Base-by-base conservation (phyloP, 2,329 filamentous ascomycete species). In the Drechslerella coelobrocha region DNA sequence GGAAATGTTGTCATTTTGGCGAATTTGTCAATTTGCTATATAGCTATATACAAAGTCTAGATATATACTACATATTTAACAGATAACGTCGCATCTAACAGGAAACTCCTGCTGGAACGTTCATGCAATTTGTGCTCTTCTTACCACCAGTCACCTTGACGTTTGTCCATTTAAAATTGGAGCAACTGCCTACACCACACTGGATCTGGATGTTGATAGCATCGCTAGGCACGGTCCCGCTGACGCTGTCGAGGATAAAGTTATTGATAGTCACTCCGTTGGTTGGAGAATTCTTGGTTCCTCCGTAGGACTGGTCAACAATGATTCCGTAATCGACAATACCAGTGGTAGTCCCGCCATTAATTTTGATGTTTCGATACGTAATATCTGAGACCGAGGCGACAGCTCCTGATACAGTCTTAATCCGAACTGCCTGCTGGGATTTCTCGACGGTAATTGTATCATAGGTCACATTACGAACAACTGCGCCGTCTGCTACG, bases 371-470 rank as follows among this genome's bases (percentile, higher is more conserved):
- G 72, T 80, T 79, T 41, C 78, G 79, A 79, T 85, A 87, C 1
- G 81, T 84, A 29, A 87, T 79, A 59, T 80, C 80, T 34, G 76
- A 78, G 63, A 87, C 83, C 6, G 79, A 78, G 47, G 85, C 85
- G 0, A 82, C 85, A 2, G 80, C 81, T 55, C 79, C 81, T 45
- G 78, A 81, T 24, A 83, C 81, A 9, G 83, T 84, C 80, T 87
- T 87, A 78, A 87, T 82, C 66, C 84, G 84, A 53, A 85, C 79
- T 60, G 84, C 85, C 76, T 86, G 85, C 54, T 81, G 77, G 0
- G 83, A 85, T 76, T 86, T 78, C 66, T 74, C 77, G 71, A 87
- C 80, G 19, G 77, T 80, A 8, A 79, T 81, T 68, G 81, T 79
- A 31, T 80, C 76, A 73, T 88, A 83, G 23, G 78, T 79, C n/a